Evolutionary conservation across 371 early-diverging fungal species (phyloP).

Genomic region (Mucor velutinosus): DNA sequence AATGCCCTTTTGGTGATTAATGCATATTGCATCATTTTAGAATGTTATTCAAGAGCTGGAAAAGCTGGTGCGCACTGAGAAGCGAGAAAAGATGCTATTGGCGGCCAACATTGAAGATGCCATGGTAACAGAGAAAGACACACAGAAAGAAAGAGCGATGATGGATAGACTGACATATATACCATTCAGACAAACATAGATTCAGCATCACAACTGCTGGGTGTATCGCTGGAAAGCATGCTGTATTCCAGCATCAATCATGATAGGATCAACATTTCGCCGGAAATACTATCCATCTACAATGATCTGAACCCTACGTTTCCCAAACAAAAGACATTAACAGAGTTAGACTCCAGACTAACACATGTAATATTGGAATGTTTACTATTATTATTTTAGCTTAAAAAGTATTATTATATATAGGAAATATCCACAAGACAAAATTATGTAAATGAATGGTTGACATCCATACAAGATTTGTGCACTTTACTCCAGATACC

Average conservation of each 20-base stretch:
- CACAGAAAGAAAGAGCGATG: too few species aligned
- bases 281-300: constrained; percentile 15
- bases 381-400: constrained; percentile 6
- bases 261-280: constrained; percentile 14
- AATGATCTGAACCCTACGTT: constrained; percentile 22
- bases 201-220: constrained; percentile 20
- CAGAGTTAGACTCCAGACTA: constrained; percentile 21
- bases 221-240: constrained; percentile 30
- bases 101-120: constrained; percentile 52
- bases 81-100: constrained; percentile 26
- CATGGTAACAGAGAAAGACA: constrained; percentile 28
- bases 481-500: constrained; percentile 18
- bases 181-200: constrained; percentile 21
- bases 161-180: not conserved
- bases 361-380: constrained; percentile 20
- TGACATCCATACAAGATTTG: constrained; percentile 19
- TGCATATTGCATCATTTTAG: constrained; percentile 2
- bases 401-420: not conserved
- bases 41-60: constrained; percentile 22
- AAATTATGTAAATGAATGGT: constrained; percentile 24
- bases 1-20: not conserved
- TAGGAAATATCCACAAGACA: constrained; percentile 30
- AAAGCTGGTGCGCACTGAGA: constrained; percentile 13
- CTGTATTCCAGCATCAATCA: constrained; percentile 22
- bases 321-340: constrained; percentile 22